A percentile compares a stretch with the other conserved stretches of the same genome.
These are phyloP conservation scores for Brasilioporus rufonigricans DNA, from an alignment of 768 basidiomycete species.

Conservation along the genomic window DNA sequence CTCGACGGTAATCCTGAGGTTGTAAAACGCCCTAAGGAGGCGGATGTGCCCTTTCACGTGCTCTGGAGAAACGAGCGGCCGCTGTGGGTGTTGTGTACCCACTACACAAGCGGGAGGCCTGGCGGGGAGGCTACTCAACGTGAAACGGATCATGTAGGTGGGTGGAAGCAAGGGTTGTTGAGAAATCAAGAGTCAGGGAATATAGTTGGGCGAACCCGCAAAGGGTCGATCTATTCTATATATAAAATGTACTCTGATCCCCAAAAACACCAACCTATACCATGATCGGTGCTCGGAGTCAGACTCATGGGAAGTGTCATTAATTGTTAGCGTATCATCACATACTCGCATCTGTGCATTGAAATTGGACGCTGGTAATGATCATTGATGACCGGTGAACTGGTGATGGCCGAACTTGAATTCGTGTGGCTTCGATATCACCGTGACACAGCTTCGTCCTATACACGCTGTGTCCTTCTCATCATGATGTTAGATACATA, in stretches of 20 bases:
- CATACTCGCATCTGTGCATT: no score
- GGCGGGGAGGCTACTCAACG: neutral
- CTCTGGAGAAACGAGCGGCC: conserved; percentile 30
- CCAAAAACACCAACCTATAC: conserved; percentile 1
- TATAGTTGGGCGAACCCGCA: no score
- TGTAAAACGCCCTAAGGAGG: conserved; percentile 33
- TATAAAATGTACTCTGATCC: conserved; percentile 1
- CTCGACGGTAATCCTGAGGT: conserved; percentile 30
- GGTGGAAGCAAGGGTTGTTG: neutral
- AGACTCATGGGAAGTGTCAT: no score
- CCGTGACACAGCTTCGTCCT: neutral
- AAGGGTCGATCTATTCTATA: neutral
- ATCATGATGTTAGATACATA: no score
- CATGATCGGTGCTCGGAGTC: no score
- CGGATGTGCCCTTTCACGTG: conserved; percentile 36
- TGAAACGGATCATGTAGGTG: conserved; percentile 5
- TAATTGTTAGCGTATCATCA: no score
- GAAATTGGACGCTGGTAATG: neutral
- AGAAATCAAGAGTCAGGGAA: neutral
- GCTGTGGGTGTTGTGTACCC: conserved; percentile 13
- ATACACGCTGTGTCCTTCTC: conserved; percentile 8
- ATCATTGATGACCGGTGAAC: neutral
- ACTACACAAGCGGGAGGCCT: conserved; percentile 14
- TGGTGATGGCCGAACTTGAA: neutral
- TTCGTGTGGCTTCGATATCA: neutral